These are phyloP conservation scores for Saitozyma sp. DNA, from an alignment of 768 basidiomycete species.

Conservation along the genomic window DNA sequence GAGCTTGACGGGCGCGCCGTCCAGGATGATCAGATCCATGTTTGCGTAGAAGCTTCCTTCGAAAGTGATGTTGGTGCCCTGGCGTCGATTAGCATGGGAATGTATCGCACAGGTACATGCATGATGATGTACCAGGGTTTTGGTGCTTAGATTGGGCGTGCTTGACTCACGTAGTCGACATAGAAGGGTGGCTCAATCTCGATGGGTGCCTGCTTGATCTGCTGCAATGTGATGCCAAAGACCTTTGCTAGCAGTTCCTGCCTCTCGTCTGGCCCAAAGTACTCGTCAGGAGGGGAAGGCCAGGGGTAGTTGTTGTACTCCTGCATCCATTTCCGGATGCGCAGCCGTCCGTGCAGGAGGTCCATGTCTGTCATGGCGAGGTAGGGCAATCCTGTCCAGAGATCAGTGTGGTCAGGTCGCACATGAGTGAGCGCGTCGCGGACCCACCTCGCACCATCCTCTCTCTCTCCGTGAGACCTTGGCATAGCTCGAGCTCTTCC, in stretches of 20 bases:
- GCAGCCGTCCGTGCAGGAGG: constrained; percentile 7
- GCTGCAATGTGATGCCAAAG: constrained; percentile 9
- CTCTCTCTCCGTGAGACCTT: no score
- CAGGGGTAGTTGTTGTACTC: constrained; percentile 18
- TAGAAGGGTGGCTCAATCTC: constrained; percentile 20
- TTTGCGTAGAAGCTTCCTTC: constrained; percentile 17
- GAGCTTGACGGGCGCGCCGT: constrained; percentile 14
- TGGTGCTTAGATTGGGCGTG: no score
- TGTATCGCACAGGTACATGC: not conserved
- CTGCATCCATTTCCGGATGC: constrained; percentile 7
- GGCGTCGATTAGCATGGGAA: not conserved
- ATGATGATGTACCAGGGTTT: no score
- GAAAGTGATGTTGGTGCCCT: constrained; percentile 12
- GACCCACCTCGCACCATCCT: no score
- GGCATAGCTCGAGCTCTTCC: no score
- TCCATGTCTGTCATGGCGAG: constrained; percentile 9
- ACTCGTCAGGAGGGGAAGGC: constrained; percentile 8
- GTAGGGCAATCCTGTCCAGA: constrained; percentile 14
- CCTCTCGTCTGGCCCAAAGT: constrained; percentile 16
- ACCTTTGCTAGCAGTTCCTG: constrained; percentile 7
- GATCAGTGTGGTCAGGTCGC: no score
- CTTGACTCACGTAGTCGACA: constrained; percentile 14
- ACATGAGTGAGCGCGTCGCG: no score
- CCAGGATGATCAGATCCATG: constrained; percentile 15
- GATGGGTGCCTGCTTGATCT: constrained; percentile 9